Conservation (phyloP, 2,329 filamentous ascomycete genomes). For the Sporothrix globosa region DNA sequence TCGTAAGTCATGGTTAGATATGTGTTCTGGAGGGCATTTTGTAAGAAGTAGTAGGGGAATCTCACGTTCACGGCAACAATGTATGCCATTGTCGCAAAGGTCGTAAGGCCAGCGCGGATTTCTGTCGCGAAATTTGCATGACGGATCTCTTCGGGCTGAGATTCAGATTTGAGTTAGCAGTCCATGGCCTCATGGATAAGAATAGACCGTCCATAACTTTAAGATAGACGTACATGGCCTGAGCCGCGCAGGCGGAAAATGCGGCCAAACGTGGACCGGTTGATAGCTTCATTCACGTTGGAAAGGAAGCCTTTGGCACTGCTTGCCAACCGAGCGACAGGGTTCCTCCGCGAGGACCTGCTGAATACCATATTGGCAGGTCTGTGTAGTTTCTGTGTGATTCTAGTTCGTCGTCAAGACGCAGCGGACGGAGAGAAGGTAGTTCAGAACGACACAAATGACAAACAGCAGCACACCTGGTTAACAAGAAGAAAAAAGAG, state of each 20-base stretch:
- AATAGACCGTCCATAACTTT: not conserved
- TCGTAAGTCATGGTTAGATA: not conserved
- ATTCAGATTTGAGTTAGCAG: not conserved
- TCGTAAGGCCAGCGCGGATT: slow-evolving; percentile 77
- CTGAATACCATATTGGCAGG: slow-evolving; percentile 13
- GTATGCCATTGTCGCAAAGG: slow-evolving; percentile 81
- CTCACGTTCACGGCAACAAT: slow-evolving; percentile 74
- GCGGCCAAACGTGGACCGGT: slow-evolving; percentile 55
- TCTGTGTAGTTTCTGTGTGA: not conserved
- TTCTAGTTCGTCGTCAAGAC: not conserved
- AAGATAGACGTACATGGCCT: slow-evolving; percentile 62
- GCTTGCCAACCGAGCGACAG: slow-evolving; percentile 56
- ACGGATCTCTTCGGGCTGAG: slow-evolving; percentile 62
- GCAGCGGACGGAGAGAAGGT: not conserved
- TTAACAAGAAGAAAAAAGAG: not conserved
- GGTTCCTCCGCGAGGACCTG: slow-evolving; percentile 31
- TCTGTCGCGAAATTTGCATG: slow-evolving; percentile 75
- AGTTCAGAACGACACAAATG: not conserved
- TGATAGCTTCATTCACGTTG: slow-evolving; percentile 44
- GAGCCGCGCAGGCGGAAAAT: slow-evolving; percentile 69
- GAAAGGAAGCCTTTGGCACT: slow-evolving; percentile 61
- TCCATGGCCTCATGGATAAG: not conserved
- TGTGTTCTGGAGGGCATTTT: not conserved
- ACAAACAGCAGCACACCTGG: too few relatives aligned
- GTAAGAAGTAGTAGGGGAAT: not conserved